Conservation (phyloP, 2,329 filamentous ascomycete genomes). For the Claviceps sp. region DNA sequence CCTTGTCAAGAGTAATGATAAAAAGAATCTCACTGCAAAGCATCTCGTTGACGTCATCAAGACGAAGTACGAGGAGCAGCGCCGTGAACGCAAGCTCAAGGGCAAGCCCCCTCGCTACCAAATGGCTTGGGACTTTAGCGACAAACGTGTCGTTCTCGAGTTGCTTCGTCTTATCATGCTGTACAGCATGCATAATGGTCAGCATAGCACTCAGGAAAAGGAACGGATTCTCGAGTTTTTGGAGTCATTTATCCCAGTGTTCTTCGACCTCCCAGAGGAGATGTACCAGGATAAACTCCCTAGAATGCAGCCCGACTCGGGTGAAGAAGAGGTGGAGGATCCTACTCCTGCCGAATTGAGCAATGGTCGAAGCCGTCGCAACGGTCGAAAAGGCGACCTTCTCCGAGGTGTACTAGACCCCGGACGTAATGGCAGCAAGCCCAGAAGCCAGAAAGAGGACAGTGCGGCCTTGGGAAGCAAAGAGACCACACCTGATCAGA, state of each 20-base stretch:
- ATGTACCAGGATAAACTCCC: conserved; percentile 52
- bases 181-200: conserved; percentile 53
- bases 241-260: conserved; percentile 60
- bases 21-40: conserved; percentile 82
- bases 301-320: conserved; percentile 55
- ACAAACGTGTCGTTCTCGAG: conserved; percentile 54
- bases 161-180: conserved; percentile 49
- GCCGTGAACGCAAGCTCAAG: conserved; percentile 53
- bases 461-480: conserved; percentile 69
- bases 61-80: conserved; percentile 83
- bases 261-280: conserved; percentile 64
- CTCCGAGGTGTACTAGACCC: conserved; percentile 78
- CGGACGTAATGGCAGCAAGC: conserved; percentile 55
- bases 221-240: conserved; percentile 63
- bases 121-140: conserved; percentile 60
- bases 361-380: conserved; percentile 54
- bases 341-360: conserved; percentile 56
- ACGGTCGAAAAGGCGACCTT: conserved; percentile 66
- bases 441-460: conserved; percentile 63
- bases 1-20: conserved; percentile 76
- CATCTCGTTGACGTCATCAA: conserved; percentile 83
- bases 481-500: conserved; percentile 75
- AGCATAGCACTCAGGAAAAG: conserved; percentile 60
- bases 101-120: conserved; percentile 54
- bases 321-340: conserved; percentile 68